Evolutionary conservation across 2,329 filamentous ascomycete genomes (phyloP).

Genomic region (Aspergillus pseudoglaucus): DNA sequence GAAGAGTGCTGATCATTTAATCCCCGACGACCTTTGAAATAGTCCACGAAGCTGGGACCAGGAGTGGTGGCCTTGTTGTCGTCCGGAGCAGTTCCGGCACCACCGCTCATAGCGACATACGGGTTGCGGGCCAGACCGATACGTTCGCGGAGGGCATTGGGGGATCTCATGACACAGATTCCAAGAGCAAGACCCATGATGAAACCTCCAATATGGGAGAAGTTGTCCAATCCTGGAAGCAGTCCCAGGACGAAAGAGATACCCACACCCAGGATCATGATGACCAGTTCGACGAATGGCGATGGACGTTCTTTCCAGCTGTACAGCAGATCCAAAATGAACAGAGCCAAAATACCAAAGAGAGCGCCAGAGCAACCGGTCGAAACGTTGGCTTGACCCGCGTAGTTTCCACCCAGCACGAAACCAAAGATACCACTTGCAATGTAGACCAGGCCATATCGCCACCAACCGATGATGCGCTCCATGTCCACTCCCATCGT

Average conservation of each 20-base stretch:
- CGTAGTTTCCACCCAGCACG: conserved; percentile 89
- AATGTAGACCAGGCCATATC: conserved; percentile 86
- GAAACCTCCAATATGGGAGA: conserved; percentile 94
- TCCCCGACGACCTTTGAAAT: conserved; percentile 49
- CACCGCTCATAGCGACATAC: conserved; percentile 61
- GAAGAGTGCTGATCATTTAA: conserved; percentile 30
- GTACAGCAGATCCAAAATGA: conserved; percentile 83
- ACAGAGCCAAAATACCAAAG: conserved; percentile 86
- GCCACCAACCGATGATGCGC: conserved; percentile 74
- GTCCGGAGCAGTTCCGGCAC: conserved; percentile 26
- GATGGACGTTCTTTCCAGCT: conserved; percentile 75
- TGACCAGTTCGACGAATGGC: conserved; percentile 77
- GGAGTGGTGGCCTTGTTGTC: conserved; percentile 48
- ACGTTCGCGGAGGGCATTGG: conserved; percentile 67
- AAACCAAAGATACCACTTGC: conserved; percentile 91
- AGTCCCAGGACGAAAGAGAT: conserved; percentile 91
- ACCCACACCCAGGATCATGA: conserved; percentile 75
- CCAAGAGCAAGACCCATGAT: conserved; percentile 84
- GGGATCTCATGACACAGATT: conserved; percentile 80
- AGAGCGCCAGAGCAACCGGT: conserved; percentile 84
- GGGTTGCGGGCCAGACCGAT: conserved; percentile 64
- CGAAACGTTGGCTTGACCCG: conserved; percentile 71
- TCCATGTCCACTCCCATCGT: conserved; percentile 92
- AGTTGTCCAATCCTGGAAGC: conserved; percentile 90
- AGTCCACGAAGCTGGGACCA: conserved; percentile 52